Conservation (phyloP, 805 yeast species). For the Kazachstania viticola region DNA sequence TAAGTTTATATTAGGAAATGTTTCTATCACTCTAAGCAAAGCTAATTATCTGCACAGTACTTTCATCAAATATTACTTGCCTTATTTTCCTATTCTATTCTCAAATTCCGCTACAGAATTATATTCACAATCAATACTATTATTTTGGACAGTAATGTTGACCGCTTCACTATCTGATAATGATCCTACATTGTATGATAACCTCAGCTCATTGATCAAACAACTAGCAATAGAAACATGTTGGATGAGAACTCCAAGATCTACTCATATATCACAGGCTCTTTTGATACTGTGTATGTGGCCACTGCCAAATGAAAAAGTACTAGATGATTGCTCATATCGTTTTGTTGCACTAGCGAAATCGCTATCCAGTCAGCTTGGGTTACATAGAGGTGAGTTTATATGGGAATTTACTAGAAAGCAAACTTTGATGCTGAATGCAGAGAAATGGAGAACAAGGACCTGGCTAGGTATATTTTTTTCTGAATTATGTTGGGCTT, state of each 20-base stretch:
- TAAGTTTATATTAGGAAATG: slow-evolving; percentile 70
- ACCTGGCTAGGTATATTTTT: slow-evolving; percentile 86
- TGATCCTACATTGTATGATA: slow-evolving; percentile 68
- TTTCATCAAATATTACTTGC: slow-evolving; percentile 56
- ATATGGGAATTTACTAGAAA: slow-evolving; percentile 84
- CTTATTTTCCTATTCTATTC: slow-evolving; percentile 68
- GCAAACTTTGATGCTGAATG: slow-evolving; percentile 78
- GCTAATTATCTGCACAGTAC: slow-evolving; percentile 64
- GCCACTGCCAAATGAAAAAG: slow-evolving; percentile 91
- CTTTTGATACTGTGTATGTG: slow-evolving; percentile 72
- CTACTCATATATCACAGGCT: slow-evolving; percentile 89
- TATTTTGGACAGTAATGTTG: slow-evolving; percentile 84
- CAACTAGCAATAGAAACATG: slow-evolving; percentile 85
- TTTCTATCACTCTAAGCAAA: slow-evolving; percentile 48
- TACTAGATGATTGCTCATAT: slow-evolving; percentile 83
- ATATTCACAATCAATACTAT: slow-evolving; percentile 68
- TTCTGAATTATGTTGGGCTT: slow-evolving; percentile 84
- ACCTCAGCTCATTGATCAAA: slow-evolving; percentile 65
- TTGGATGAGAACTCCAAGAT: slow-evolving; percentile 87
- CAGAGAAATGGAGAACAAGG: slow-evolving; percentile 89
- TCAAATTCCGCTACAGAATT: slow-evolving; percentile 63
- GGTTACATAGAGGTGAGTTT: slow-evolving; percentile 84
- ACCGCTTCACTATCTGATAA: slow-evolving; percentile 83
- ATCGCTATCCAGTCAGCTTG: slow-evolving; percentile 71
- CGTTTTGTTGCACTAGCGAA: slow-evolving; percentile 83